These are phyloP conservation scores for Diutina ranongensis DNA, from an alignment of 1,139 yeast genomes.

Conservation along the genomic window DNA sequence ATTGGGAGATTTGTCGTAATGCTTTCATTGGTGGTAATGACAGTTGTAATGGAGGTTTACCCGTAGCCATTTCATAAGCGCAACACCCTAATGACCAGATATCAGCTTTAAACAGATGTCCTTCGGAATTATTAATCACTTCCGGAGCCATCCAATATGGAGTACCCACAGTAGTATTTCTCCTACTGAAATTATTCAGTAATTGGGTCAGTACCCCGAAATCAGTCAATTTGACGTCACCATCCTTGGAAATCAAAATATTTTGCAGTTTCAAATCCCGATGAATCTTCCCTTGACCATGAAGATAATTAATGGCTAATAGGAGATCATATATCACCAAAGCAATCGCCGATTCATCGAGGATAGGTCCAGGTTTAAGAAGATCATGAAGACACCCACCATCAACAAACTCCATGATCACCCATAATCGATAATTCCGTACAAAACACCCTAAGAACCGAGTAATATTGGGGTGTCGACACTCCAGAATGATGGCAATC, in stretches of 20 bases:
- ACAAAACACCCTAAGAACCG: constrained; percentile 73
- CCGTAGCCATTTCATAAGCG: constrained; percentile 70
- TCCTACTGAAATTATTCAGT: constrained; percentile 60
- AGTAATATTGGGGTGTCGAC: constrained; percentile 61
- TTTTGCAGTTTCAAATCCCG: constrained; percentile 85
- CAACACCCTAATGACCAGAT: constrained; percentile 95
- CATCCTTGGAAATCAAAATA: constrained; percentile 50
- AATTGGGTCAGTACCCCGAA: constrained; percentile 92
- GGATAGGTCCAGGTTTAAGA: constrained; percentile 47
- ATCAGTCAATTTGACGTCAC: constrained; percentile 88
- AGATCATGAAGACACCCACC: constrained; percentile 77
- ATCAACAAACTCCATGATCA: constrained; percentile 72
- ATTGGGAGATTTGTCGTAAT: constrained; percentile 35
- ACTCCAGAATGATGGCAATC: constrained; percentile 64
- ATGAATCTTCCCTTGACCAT: constrained; percentile 71
- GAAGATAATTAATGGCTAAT: constrained; percentile 61
- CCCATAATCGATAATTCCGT: constrained; percentile 72
- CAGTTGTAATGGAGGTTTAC: constrained; percentile 71
- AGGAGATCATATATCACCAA: constrained; percentile 47
- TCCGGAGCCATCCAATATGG: constrained; percentile 99
- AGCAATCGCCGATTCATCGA: constrained; percentile 37
- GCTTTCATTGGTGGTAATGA: constrained; percentile 74
- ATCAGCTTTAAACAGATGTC: constrained; percentile 83
- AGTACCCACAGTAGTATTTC: constrained; percentile 93
- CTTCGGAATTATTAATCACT: constrained; percentile 68